Evolutionary conservation across 805 yeast species (phyloP).

Genomic region (Lipomyces chichibuensis): DNA sequence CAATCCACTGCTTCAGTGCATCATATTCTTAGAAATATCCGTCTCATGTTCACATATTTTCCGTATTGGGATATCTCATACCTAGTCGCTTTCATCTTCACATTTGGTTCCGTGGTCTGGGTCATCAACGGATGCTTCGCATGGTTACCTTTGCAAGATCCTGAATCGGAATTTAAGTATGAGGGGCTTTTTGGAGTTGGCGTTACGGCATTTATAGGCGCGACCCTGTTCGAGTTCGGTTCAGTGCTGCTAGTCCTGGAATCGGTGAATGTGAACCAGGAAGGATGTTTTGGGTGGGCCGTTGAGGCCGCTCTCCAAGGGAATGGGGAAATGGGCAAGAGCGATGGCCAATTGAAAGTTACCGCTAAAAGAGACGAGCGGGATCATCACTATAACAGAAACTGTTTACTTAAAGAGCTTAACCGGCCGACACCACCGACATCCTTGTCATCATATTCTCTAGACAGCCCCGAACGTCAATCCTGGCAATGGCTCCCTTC

Average conservation of each 20-base stretch:
- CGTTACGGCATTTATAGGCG: neutral
- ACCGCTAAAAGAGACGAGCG: neutral
- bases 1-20: neutral
- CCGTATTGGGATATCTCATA: neutral
- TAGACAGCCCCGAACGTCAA: neutral
- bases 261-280: neutral
- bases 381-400: neutral
- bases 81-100: neutral
- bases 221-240: neutral
- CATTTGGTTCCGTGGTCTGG: neutral
- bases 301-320: neutral
- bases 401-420: neutral
- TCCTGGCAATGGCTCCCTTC: neutral
- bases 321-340: neutral
- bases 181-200: neutral
- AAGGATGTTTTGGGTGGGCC: neutral
- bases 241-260: neutral
- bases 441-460: neutral
- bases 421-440: too few relatives aligned
- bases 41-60: neutral
- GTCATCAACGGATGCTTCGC: neutral
- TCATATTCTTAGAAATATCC: neutral
- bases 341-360: neutral
- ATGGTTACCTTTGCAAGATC: neutral
- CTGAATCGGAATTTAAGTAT: neutral